Evolutionary conservation across 768 basidiomycete species (phyloP).

Genomic region (Leccinum obscurum): DNA sequence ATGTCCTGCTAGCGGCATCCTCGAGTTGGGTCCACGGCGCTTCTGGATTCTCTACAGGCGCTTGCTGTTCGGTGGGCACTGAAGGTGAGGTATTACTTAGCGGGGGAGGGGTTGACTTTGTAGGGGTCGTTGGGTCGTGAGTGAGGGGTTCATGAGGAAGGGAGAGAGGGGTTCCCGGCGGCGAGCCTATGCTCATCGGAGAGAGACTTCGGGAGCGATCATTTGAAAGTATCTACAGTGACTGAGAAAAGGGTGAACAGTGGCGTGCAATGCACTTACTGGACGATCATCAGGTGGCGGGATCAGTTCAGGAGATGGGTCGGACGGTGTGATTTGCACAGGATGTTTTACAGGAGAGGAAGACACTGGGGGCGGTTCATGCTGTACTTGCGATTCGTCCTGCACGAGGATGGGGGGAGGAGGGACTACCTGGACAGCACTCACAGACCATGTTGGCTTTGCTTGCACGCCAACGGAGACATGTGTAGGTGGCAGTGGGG

Average conservation of each 20-base stretch:
- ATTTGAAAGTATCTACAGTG: conserved; percentile 28
- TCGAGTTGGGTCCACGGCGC: conserved; percentile 23
- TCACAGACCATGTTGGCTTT: conserved; percentile 36
- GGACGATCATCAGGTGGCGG: conserved; percentile 18
- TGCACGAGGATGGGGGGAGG: conserved; percentile 20
- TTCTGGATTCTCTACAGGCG: conserved; percentile 17
- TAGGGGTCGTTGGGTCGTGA: conserved; percentile 8
- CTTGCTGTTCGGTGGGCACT: conserved; percentile 19
- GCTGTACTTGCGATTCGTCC: conserved; percentile 7
- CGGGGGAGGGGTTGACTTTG: conserved; percentile 4
- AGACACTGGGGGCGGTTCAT: conserved; percentile 6
- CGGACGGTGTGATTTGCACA: conserved; percentile 3
- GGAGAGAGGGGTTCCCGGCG: conserved; percentile 38
- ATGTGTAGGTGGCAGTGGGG: conserved; percentile 27
- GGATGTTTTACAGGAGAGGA: conserved; percentile 16
- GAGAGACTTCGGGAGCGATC: conserved; percentile 50
- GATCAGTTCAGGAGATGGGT: conserved; percentile 15
- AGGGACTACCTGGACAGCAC: conserved; percentile 39
- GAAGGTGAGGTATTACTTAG: conserved; percentile 12
- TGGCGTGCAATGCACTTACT: conserved; percentile 20
- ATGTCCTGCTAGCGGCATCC: conserved; percentile 29
- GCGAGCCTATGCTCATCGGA: conserved; percentile 62
- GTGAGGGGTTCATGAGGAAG: conserved; percentile 10
- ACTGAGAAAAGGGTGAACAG: conserved; percentile 23
- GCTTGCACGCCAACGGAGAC: conserved; percentile 49